Evolutionary conservation across 2,329 filamentous ascomycete species (phyloP), one percentile per base, ranked within the genome.

Genomic region (Sarocladium strictum): DNA sequence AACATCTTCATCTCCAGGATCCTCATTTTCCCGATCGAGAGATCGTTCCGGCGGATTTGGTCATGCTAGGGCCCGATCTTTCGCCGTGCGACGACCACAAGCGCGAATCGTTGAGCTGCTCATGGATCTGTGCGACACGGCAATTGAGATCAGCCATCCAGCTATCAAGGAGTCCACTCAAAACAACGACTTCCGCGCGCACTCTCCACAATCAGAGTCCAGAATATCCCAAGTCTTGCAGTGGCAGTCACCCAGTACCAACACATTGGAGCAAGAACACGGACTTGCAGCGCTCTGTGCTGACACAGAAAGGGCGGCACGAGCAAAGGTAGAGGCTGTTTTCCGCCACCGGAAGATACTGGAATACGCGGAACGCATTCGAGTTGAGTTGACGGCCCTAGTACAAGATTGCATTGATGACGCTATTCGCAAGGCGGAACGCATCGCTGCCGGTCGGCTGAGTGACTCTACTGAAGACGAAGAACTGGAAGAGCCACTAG

Each of bases 361-460:
- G 29, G 94, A 99, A 68, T 99, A 99, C 67, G 86, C 92, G 0
- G 94, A 99, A 71, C 86, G 95, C 29, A 96, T 99, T 59, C 89
- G 95, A 3, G 81, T 97, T 47, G 94, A 99, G 64, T 96, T 97
- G 64, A 88, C 93, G 26, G 83, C 95, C 24, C 78, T 97, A 56
- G 93, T 99, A 2, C 90, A 97, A 64, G 90, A 97, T 63, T 99
- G 94, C 67, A 96, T 99, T 53, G 87, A 95, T 57, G 91, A 90
- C 58, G 94, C 94, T 9, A 81, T 97, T 71, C 83, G 83, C 60
- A 97, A 97, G 70, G 92, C 94, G 53, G 89, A 89, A 54, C 86
- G 86, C 51, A 93, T 97, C 61, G 90, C 90, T 45, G 85, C 89
- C 41, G 93, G 93, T 11, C 84, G 92, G 53, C 73, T 95, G 15